Evolutionary conservation across 352 stramenopile species (phyloP).

Genomic region (Hyaloperonospora arabidopsidis): DNA sequence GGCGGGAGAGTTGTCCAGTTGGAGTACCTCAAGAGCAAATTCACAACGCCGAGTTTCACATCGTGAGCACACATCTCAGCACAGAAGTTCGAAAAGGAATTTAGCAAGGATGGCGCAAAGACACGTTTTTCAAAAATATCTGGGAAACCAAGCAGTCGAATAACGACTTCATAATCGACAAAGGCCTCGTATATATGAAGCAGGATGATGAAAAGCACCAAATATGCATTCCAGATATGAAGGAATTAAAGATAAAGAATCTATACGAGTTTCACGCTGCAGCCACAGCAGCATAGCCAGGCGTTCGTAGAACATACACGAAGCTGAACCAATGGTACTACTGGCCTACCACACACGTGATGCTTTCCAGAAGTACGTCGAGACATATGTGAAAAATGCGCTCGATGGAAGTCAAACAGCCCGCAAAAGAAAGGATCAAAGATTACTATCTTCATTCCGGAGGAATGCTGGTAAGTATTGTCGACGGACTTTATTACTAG

Average conservation of each 20-base stretch:
- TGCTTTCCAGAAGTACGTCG: neutral
- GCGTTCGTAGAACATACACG: slow-evolving; percentile 9
- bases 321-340: slow-evolving; percentile 13
- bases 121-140: neutral
- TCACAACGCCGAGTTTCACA: neutral
- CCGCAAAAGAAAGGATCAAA: slow-evolving; percentile 1
- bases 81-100: neutral
- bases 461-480: slow-evolving; percentile 1
- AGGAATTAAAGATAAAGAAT: slow-evolving; percentile 1
- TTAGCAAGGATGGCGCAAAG: slow-evolving; percentile 1
- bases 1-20: neutral
- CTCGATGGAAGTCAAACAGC: slow-evolving; percentile 5
- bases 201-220: neutral
- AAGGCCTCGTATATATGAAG: neutral
- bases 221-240: slow-evolving; percentile 1
- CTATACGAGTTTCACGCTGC: slow-evolving; percentile 16
- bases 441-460: neutral
- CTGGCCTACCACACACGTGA: slow-evolving; percentile 1
- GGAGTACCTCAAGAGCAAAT: neutral
- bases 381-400: slow-evolving; percentile 4
- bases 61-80: neutral
- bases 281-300: slow-evolving; percentile 8
- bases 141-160: neutral
- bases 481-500: slow-evolving; percentile 25
- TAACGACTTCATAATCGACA: neutral